phyloP scores from a whole-genome alignment of 2,329 filamentous ascomycete genomes.

The Neocatenulostroma microsporum region DNA sequence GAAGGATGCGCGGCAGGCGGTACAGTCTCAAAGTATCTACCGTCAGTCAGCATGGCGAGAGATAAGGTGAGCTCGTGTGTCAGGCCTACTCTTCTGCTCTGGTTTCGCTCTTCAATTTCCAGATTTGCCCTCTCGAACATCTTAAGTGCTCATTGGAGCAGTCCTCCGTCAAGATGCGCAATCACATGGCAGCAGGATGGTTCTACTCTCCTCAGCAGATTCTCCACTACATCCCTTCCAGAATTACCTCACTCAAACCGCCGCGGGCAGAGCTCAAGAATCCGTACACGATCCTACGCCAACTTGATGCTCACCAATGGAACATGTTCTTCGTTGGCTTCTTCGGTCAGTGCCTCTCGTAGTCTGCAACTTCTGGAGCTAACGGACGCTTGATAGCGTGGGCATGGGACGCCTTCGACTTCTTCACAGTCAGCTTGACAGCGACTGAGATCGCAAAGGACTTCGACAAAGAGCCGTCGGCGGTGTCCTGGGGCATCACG shows the following conservation, averaged over 20 bases:
- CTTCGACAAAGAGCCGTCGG: slow-evolving; percentile 48
- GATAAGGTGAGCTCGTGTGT: too few relatives aligned
- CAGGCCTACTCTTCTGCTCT: too few relatives aligned
- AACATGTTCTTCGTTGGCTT: slow-evolving; percentile 23
- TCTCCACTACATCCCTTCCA: slow-evolving; percentile 12
- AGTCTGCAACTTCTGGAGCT: slow-evolving; percentile 25
- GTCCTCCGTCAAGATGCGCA: slow-evolving; percentile 14
- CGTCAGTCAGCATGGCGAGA: too few relatives aligned
- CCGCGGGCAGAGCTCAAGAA: slow-evolving; percentile 20
- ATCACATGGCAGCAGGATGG: slow-evolving; percentile 17
- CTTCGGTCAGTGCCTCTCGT: slow-evolving; percentile 46
- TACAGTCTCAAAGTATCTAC: too few relatives aligned
- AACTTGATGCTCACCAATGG: slow-evolving; percentile 27
- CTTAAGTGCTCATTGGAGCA: too few relatives aligned
- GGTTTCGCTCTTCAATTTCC: too few relatives aligned
- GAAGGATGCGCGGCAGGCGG: too few relatives aligned
- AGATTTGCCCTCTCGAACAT: too few relatives aligned
- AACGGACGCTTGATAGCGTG: slow-evolving; percentile 23
- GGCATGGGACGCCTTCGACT: slow-evolving; percentile 60
- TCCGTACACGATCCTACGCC: slow-evolving; percentile 20
- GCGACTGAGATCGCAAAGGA: slow-evolving; percentile 46
- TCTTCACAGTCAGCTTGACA: slow-evolving; percentile 51
- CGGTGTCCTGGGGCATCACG: slow-evolving; percentile 49
- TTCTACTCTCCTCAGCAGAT: slow-evolving; percentile 19
- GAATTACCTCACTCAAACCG: slow-evolving; percentile 14